Evolutionary conservation across 1,284 basidiomycete genomes (phyloP), one percentile per base, ranked within the genome.

Genomic region (Rhodotorula sp.): DNA sequence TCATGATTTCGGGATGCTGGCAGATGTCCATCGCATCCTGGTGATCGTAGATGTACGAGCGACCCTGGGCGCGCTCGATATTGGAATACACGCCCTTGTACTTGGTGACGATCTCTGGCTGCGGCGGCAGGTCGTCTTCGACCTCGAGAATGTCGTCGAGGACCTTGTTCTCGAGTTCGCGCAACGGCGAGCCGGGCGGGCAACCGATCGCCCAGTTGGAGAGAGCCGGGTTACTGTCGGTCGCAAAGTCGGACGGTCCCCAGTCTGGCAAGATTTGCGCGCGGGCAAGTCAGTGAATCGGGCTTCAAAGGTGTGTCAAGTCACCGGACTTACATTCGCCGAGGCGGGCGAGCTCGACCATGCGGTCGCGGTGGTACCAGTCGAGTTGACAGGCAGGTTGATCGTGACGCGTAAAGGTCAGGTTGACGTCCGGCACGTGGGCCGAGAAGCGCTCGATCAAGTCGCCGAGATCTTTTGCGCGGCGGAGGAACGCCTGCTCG

Each of bases 331-430:
- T 34, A 62, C 62, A 64, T 64, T 83, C 79, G n/a, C 82, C 81
- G n/a, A 79, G 62, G 58, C 79, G 67, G 3, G 83, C 84, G 16
- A 84, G 73, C 59, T 83, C 80, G 5, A 82, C 74, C 60, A 84
- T 76, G 5, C 81, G 80, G n/a, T 79, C 79, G 67, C 82, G 78
- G 48, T 82, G 77, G 46, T 79, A 79, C 80, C 81, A 84, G 12
- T 81, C 80, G 3, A 84, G 79, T 76, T 83, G 83, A 60, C 84
- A 81, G 62, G 83, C 82, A 3, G 84, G 83, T 69, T 84, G 81
- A 69, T 84, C 84, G 65, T 84, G 82, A 48, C 83, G 81, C n/a
- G 82, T 83, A 69, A 84, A 84, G 1, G 83, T 83, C 18, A 83
- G 56, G 59, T 77, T 76, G 81, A 69, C 78, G 72, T 77, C 79